Evolutionary conservation across 805 yeast genomes (phyloP).

Genomic region (Tetrapisispora phaffii): DNA sequence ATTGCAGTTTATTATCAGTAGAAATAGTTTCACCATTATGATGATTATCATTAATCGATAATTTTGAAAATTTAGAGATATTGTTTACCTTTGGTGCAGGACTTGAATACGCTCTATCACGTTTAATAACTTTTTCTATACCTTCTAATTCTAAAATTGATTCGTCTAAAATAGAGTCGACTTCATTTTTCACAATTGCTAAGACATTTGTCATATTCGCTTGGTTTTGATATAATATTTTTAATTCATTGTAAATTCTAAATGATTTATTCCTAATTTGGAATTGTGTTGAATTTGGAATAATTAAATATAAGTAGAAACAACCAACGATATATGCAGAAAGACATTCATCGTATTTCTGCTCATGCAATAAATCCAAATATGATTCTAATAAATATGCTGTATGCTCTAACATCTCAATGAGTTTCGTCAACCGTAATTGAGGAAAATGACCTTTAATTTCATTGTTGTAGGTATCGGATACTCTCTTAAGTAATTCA

Average conservation of each 20-base stretch:
- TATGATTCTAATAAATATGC: slow-evolving; percentile 30
- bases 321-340: slow-evolving; percentile 31
- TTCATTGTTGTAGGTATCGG: slow-evolving; percentile 26
- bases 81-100: slow-evolving; percentile 6
- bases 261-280: slow-evolving; percentile 33
- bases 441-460: slow-evolving; percentile 26
- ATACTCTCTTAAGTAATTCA: slow-evolving; percentile 24
- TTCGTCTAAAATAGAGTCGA: slow-evolving; percentile 22
- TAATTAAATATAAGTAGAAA: slow-evolving; percentile 30
- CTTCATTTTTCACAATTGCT: slow-evolving; percentile 28
- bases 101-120: slow-evolving; percentile 29
- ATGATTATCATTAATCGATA: background rate
- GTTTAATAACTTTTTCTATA: slow-evolving; percentile 10
- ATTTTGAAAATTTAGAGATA: background rate
- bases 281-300: slow-evolving; percentile 34
- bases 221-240: slow-evolving; percentile 30
- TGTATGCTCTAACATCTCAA: slow-evolving; percentile 32
- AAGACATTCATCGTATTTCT: slow-evolving; percentile 22
- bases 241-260: slow-evolving; percentile 30
- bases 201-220: slow-evolving; percentile 34
- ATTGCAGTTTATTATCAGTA: background rate
- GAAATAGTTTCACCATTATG: too few species aligned
- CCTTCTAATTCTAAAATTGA: slow-evolving; percentile 9
- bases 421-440: slow-evolving; percentile 28
- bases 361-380: slow-evolving; percentile 13